Conservation (phyloP, 129 eudicot genomes). For the Flaveria robusta region DNA sequence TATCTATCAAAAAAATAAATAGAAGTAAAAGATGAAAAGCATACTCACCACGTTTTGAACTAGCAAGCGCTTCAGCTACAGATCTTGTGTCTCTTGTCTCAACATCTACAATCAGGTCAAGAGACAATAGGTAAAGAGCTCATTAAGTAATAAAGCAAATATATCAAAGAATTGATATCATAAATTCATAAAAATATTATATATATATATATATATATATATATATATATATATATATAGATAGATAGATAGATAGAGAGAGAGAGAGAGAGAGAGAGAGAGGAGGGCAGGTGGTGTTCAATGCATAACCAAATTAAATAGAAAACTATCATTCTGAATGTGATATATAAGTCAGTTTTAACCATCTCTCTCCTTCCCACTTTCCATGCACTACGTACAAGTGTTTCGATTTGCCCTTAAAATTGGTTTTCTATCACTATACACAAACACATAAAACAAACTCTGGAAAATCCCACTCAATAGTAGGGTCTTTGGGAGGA, state of each 20-base stretch:
- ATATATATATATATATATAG: background rate
- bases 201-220: background rate
- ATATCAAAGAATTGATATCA: background rate
- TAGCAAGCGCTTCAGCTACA: conserved; percentile 92
- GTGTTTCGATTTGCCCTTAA: background rate
- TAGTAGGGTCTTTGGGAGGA: too few relatives aligned
- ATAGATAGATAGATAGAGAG: background rate
- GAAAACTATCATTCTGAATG: too few relatives aligned
- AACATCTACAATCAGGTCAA: conserved; percentile 51
- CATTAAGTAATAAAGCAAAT: background rate
- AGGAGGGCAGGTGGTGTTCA: background rate
- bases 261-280: background rate
- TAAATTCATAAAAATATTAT: background rate
- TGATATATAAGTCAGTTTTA: background rate
- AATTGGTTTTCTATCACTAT: background rate
- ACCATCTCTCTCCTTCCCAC: background rate
- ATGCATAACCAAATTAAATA: background rate
- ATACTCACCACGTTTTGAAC: conserved; percentile 66
- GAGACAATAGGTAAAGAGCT: background rate
- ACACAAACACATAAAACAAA: too few relatives aligned
- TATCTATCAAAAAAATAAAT: background rate
- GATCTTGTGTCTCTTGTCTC: conserved; percentile 77
- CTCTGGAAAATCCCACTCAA: too few relatives aligned
- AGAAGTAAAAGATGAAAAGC: background rate
- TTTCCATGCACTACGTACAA: background rate